phyloP scores from a whole-genome alignment of 352 stramenopile species.

The Phytophthora pinifolia region DNA sequence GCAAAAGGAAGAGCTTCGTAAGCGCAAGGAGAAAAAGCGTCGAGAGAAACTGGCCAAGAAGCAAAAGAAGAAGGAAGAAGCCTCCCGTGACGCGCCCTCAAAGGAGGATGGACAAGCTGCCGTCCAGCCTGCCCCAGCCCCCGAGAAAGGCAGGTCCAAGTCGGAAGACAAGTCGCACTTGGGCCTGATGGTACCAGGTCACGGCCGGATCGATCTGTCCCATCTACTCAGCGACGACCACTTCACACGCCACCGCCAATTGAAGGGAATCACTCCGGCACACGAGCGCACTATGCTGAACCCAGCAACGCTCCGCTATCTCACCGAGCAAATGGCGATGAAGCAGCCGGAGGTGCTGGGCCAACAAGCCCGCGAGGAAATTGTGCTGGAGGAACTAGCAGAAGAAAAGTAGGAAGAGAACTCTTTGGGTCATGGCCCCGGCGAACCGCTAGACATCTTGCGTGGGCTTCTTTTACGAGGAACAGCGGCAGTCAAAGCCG shows the following conservation, averaged over 20 bases:
- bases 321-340: conserved; percentile 55
- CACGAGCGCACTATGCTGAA: conserved; percentile 53
- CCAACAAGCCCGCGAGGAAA: conserved; percentile 26
- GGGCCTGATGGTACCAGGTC: conserved; percentile 45
- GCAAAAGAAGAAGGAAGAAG: conserved; percentile 36
- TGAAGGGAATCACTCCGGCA: conserved; percentile 29
- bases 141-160: conserved; percentile 36
- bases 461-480: conserved; percentile 4
- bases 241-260: conserved; percentile 40
- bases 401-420: conserved; percentile 40
- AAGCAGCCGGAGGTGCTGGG: conserved; percentile 34
- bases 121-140: conserved; percentile 14
- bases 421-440: not conserved
- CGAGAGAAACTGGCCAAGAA: conserved; percentile 50
- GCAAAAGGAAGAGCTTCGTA: conserved; percentile 64
- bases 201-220: conserved; percentile 44
- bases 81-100: not conserved
- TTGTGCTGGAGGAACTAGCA: conserved; percentile 38
- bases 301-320: conserved; percentile 51
- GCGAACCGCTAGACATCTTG: not conserved
- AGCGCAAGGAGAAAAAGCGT: conserved; percentile 68
- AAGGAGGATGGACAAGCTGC: conserved; percentile 17
- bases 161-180: conserved; percentile 11
- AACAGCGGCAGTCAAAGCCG: not conserved
- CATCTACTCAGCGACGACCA: conserved; percentile 55